Evolutionary conservation across 73 alveolate species (phyloP), one percentile per base, ranked within the genome.

Genomic region (Strombidium stylifer): DNA sequence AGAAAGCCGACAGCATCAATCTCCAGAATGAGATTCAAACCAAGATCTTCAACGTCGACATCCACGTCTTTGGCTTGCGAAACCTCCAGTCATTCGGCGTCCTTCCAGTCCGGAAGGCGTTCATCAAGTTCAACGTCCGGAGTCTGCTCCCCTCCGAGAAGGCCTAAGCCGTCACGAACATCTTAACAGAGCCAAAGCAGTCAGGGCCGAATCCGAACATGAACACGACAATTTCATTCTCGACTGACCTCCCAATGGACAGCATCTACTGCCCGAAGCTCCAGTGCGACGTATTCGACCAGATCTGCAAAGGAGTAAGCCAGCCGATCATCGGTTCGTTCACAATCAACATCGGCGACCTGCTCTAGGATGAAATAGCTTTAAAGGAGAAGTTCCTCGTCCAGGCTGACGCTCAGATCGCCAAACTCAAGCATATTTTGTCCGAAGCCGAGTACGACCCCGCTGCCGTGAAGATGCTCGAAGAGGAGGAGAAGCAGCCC

Each of bases 191-290:
- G 59, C 99, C 99, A 2, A 69, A 85, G 46, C 98, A 94, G 34
- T 62, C 97, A 16, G 99, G 99, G 6, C 60, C 96, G 0, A 93
- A 95, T 73, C 99, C 99, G 36, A 95, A 89, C 50, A 90, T 95
- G 27, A 73, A 80, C 53, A 82, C 98, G n/a, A 82, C 92, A 0
- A 87, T 95, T 31, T 69, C 85, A 10, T 91, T 95, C 69, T 85
- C 87, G 27, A 80, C 85, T 28, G 68, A 56, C 32, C 81, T 95
- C 42, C 99, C 99, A 20, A 82, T 65, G 24, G 93, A 86, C 59
- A 68, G 67, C 19, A 69, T 90, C 16, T 93, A 73, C 54, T 85
- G 93, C 64, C 89, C 89, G 7, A 24, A 62, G 20, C 79, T 78
- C 0, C 21, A 82, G 19, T 49, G 81, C 23, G 62, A 49, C 37